Conservation (phyloP, 345 rosid genomes). For the Eucalyptus pauciflora region DNA sequence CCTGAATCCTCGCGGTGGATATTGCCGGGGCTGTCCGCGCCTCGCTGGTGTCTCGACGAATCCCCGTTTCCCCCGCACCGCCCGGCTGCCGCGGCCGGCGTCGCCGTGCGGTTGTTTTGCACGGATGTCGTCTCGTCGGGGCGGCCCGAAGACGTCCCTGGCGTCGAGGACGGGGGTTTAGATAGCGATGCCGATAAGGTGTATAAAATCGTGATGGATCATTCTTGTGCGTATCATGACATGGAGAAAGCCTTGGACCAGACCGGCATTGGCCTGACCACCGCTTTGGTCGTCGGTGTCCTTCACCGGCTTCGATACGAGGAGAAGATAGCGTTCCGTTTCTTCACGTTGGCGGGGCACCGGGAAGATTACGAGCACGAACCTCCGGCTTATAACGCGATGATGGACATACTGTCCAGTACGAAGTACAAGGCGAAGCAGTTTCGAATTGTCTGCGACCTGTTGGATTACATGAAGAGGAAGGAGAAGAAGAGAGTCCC, state of each 20-base stretch:
- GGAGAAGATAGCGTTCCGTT: conserved; percentile 69
- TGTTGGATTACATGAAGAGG: conserved; percentile 86
- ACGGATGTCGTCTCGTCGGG: background rate
- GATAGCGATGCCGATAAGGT: conserved; percentile 32
- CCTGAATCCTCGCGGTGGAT: background rate
- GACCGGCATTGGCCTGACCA: conserved; percentile 35
- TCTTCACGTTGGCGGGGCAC: conserved; percentile 74
- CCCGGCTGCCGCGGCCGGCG: background rate
- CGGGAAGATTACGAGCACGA: conserved; percentile 55
- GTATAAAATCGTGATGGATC: conserved; percentile 30
- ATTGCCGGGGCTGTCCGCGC: background rate
- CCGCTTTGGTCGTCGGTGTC: conserved; percentile 47
- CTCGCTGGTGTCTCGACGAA: background rate
- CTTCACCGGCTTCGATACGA: conserved; percentile 61
- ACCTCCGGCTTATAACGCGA: conserved; percentile 42
- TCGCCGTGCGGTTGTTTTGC: background rate
- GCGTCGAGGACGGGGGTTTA: background rate
- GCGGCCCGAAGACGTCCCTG: background rate
- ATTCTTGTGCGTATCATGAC: conserved; percentile 21
- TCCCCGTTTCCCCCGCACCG: background rate
- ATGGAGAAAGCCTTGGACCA: conserved; percentile 58
- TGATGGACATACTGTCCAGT: conserved; percentile 76
- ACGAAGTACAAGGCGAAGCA: conserved; percentile 74
- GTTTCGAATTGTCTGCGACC: conserved; percentile 66
- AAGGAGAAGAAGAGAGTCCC: conserved; percentile 39